These are phyloP conservation scores for Silene conica DNA, from an alignment of 148 eudicot species.

Conservation along the genomic window DNA sequence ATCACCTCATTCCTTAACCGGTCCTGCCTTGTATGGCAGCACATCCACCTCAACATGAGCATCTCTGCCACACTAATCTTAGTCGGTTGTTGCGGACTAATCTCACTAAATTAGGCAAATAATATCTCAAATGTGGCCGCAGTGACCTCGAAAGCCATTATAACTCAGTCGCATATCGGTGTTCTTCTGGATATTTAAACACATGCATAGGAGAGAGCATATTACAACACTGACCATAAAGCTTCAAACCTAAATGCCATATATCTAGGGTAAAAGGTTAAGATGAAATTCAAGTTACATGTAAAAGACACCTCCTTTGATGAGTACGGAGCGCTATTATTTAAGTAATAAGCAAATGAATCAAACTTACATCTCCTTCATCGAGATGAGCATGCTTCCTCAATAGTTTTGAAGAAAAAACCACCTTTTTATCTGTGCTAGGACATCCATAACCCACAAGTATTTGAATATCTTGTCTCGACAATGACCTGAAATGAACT, in stretches of 20 bases:
- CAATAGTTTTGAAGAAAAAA: conserved; percentile 73
- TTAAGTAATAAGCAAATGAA: conserved; percentile 2
- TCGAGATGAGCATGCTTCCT: conserved; percentile 85
- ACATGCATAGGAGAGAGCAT: background rate
- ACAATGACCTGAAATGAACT: conserved; percentile 77
- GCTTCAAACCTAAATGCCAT: conserved; percentile 4
- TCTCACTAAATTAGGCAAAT: too few relatives aligned
- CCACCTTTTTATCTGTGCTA: conserved; percentile 77
- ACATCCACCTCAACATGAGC: too few relatives aligned
- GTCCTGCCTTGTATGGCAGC: too few relatives aligned
- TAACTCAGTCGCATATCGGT: too few relatives aligned
- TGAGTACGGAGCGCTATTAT: conserved; percentile 1
- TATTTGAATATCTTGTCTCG: conserved; percentile 82
- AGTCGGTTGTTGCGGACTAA: too few relatives aligned
- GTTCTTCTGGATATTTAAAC: too few relatives aligned
- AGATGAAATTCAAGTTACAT: background rate
- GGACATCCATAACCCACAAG: conserved; percentile 96
- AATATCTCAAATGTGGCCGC: too few relatives aligned
- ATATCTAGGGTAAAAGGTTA: background rate
- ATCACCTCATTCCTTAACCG: too few relatives aligned
- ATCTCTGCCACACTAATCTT: too few relatives aligned
- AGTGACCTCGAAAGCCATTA: too few relatives aligned
- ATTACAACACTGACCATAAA: background rate
- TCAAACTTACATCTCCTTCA: conserved; percentile 93
- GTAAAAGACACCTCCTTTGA: background rate